These are phyloP conservation scores for Trifolium fragiferum DNA, from an alignment of 306 rosid genomes.

Conservation along the genomic window DNA sequence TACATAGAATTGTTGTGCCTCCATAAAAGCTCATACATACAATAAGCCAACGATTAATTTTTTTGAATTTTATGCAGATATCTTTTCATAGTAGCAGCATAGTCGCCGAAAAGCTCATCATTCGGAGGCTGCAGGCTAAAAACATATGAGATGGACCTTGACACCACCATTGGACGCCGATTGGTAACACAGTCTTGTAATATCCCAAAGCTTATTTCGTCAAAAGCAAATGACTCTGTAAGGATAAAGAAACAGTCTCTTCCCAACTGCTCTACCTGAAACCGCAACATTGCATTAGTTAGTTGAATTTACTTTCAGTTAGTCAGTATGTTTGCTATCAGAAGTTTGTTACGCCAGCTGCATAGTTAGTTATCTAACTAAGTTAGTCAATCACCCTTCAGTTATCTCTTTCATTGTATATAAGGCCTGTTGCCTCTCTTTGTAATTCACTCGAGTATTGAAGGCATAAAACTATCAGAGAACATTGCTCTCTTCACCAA, in stretches of 20 bases:
- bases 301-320: background rate
- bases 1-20: constrained; percentile 9
- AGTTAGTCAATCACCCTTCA: background rate
- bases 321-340: background rate
- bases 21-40: background rate
- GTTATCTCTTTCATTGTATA: background rate
- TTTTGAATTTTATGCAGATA: constrained; percentile 43
- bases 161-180: constrained; percentile 58
- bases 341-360: background rate
- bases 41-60: background rate
- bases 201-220: constrained; percentile 67
- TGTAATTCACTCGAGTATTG: background rate
- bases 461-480: background rate
- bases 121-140: constrained; percentile 59
- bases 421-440: background rate
- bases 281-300: constrained; percentile 37
- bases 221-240: constrained; percentile 68
- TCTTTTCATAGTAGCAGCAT: constrained; percentile 42
- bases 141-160: constrained; percentile 69
- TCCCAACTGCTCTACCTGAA: constrained; percentile 80
- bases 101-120: constrained; percentile 49
- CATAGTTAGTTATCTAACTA: background rate
- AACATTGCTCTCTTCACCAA: background rate
- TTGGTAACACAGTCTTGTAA: constrained; percentile 52
- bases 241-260: constrained; percentile 77